phyloP scores from a whole-genome alignment of 192 early-diverging fungal species.

The Mortierella antarctica region DNA sequence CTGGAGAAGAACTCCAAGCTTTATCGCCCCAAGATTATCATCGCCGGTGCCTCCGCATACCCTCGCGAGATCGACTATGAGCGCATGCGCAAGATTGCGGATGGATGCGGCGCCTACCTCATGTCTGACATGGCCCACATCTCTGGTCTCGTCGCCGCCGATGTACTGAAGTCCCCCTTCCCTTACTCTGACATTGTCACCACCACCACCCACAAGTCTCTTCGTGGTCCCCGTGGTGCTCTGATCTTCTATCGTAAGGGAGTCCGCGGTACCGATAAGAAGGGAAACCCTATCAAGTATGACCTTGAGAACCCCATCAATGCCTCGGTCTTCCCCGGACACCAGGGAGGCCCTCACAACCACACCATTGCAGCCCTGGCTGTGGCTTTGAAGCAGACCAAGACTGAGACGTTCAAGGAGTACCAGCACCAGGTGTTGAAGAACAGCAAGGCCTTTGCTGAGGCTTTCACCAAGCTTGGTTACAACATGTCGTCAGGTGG shows the following conservation, averaged over 20 bases:
- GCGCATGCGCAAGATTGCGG: conserved; percentile 88
- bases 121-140: conserved; percentile 99
- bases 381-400: conserved; percentile 93
- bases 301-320: conserved; percentile 97
- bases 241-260: conserved; percentile 99
- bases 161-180: conserved; percentile 89
- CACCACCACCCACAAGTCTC: conserved; percentile 99
- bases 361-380: conserved; percentile 97
- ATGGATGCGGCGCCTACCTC: conserved; percentile 86
- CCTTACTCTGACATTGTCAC: conserved; percentile 96
- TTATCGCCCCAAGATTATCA: conserved; percentile 96
- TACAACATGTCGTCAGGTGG: conserved; percentile 92
- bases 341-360: conserved; percentile 99
- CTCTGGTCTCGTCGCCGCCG: conserved; percentile 89
- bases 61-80: conserved; percentile 94
- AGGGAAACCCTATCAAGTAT: conserved; percentile 89
- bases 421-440: conserved; percentile 93
- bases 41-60: conserved; percentile 96
- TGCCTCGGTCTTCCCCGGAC: conserved; percentile 96
- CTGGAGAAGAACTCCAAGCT: conserved; percentile 82
- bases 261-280: conserved; percentile 87
- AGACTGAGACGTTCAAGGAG: conserved; percentile 84
- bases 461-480: conserved; percentile 72
- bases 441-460: conserved; percentile 92
- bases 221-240: conserved; percentile 97